phyloP scores from a whole-genome alignment of 768 basidiomycete species.

The Psilocybe cubensis region DNA sequence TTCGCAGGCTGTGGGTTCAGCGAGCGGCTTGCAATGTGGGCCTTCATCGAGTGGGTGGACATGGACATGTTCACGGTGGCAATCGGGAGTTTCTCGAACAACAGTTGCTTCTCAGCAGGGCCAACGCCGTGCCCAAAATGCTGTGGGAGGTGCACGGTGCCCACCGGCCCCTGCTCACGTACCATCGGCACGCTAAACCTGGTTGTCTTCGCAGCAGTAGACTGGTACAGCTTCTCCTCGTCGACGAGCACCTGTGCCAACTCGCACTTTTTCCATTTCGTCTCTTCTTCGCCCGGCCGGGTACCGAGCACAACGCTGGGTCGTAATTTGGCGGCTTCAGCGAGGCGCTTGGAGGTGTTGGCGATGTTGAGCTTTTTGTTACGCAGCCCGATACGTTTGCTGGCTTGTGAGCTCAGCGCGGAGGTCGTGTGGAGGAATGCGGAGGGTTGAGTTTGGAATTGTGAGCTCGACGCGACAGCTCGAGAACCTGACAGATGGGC shows the following conservation, averaged over 20 bases:
- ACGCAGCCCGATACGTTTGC: conserved; percentile 18
- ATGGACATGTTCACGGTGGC: conserved; percentile 35
- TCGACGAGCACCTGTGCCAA: conserved; percentile 68
- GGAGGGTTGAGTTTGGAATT: conserved; percentile 6
- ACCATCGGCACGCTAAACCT: not conserved
- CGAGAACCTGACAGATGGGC: conserved; percentile 19
- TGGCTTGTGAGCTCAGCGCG: conserved; percentile 18
- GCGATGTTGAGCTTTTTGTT: conserved; percentile 37
- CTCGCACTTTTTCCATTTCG: conserved; percentile 69
- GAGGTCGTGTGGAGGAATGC: conserved; percentile 30
- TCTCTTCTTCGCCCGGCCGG: conserved; percentile 56
- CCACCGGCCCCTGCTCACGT: conserved; percentile 29
- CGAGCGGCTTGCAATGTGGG: not conserved
- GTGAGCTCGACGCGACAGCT: conserved; percentile 19
- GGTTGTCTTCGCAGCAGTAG: conserved; percentile 23
- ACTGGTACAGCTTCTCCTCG: conserved; percentile 47
- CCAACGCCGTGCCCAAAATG: conserved; percentile 71
- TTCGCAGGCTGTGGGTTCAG: not conserved
- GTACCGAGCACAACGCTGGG: conserved; percentile 80
- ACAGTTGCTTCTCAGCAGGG: conserved; percentile 54
- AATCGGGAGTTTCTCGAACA: conserved; percentile 71
- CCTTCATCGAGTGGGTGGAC: not conserved
- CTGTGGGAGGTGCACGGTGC: conserved; percentile 49
- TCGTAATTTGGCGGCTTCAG: conserved; percentile 38
- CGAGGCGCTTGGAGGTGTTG: conserved; percentile 46